Percentiles rank a stretch among this genome's conserved stretches.
Conservation (phyloP, 345 rosid species). For the Atalantia buxifolia region DNA sequence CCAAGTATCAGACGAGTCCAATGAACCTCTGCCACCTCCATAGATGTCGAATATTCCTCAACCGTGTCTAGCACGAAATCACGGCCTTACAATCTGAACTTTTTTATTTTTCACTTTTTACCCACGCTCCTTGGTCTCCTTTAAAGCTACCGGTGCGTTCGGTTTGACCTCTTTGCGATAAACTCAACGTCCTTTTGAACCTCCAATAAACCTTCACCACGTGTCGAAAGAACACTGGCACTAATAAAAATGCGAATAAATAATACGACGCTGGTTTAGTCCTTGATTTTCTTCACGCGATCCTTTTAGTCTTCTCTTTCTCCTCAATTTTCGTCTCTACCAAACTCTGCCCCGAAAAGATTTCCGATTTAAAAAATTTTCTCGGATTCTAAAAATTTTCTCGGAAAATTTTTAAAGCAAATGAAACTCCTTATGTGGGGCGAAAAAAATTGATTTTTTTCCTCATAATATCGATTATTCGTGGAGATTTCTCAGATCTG, state of each 20-base stretch:
- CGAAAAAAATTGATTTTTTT: not conserved
- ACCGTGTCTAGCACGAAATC: too few species aligned
- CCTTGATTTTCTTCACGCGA: slow-evolving; percentile 12
- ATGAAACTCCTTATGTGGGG: not conserved
- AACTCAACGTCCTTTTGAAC: not conserved
- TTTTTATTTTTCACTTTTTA: too few species aligned
- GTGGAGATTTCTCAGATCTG: slow-evolving; percentile 16
- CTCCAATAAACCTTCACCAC: slow-evolving; percentile 16
- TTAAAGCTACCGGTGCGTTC: not conserved
- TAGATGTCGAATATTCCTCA: too few species aligned
- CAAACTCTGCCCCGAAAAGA: not conserved
- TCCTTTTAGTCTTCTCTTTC: not conserved
- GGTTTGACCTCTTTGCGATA: not conserved
- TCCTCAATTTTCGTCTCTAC: not conserved
- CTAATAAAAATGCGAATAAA: slow-evolving; percentile 17
- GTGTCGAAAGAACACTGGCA: slow-evolving; percentile 14
- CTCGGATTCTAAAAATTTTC: not conserved
- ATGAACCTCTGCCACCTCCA: too few species aligned
- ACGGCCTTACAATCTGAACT: too few species aligned
- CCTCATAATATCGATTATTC: not conserved
- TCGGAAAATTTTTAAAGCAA: not conserved
- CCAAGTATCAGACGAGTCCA: too few species aligned
- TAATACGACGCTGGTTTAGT: slow-evolving; percentile 29
- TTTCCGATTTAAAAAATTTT: not conserved
- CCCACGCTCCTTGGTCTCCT: too few species aligned